Evolutionary conservation across 2,329 filamentous ascomycete species (phyloP).

Genomic region (Phaeosphaeria sp.): DNA sequence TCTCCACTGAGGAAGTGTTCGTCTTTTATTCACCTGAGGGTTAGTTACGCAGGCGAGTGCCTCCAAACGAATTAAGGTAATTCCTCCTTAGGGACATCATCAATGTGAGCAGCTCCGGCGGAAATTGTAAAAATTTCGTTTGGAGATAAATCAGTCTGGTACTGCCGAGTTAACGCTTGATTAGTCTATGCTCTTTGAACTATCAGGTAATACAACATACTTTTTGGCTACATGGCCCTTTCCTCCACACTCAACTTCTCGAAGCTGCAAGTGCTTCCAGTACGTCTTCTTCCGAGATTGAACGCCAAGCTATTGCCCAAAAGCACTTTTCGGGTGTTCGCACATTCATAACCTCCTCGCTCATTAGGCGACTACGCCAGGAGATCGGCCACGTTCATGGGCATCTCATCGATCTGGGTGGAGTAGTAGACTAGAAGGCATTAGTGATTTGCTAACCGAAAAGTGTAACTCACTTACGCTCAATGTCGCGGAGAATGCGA

Average conservation of each 20-base stretch:
- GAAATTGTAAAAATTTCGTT: background rate
- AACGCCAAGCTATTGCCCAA: background rate
- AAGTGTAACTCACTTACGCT: conserved; percentile 64
- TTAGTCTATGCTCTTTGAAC: background rate
- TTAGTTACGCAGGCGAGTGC: too few species aligned
- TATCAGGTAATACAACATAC: conserved; percentile 21
- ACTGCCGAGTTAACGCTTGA: background rate
- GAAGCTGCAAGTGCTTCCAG: conserved; percentile 24
- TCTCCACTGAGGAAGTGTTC: too few species aligned
- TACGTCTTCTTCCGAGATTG: background rate
- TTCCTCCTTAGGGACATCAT: too few species aligned
- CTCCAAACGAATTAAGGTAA: too few species aligned
- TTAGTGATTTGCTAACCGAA: conserved; percentile 39
- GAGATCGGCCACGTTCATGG: conserved; percentile 75
- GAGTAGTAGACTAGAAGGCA: conserved; percentile 79
- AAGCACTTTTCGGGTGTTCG: background rate
- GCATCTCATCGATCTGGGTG: conserved; percentile 98
- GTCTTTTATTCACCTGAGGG: too few species aligned
- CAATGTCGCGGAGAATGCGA: conserved; percentile 94
- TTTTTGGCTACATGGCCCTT: conserved; percentile 41
- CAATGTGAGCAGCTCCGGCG: background rate
- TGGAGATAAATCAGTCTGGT: background rate
- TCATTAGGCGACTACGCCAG: conserved; percentile 25
- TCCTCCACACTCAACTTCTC: conserved; percentile 41
- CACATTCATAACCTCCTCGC: background rate